Base-by-base conservation (phyloP, 495 filamentous ascomycete species). In the Sphaerosporella brunnea region DNA sequence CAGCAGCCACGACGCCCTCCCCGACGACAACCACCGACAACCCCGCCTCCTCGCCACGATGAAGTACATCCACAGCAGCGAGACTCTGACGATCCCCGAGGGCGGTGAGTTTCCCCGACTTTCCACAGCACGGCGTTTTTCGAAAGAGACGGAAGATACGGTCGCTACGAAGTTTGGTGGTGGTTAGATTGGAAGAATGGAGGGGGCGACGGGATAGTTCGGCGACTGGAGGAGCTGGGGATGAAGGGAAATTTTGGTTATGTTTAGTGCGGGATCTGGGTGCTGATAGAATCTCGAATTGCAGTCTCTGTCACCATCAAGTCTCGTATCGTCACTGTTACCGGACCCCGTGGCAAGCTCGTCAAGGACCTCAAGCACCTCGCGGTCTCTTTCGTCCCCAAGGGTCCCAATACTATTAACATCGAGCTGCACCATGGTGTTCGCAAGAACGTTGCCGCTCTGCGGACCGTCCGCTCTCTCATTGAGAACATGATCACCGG, bases 401-500 rank as follows among this genome's bases (percentile, higher is more conserved):
- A 82, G 60, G 71, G 75, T 69, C 74, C 78, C 69, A 71, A 80
- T 68, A 63, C 82, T 50, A 87, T 97, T 76, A 77, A 78, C 56
- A 93, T 97, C 67, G 85, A 93, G 68, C 74, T 97, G 63, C 92
- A 96, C 75, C 90, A 97, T 69, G 90, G 90, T 66, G 72, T 74
- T 61, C 86, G 90, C 67, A 97, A 97, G 77, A 86, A 84, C 65
- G 80, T 97, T 62, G 90, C 90, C 66, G 83, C 90, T 51, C 84
- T 97, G 64, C 88, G 90, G 61, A 97, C 90, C 60, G 90, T 97
- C 77, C 82, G 82, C 60, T 85, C 86, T 48, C 61, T 96, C 67
- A 93, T 97, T 74, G 82, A 90, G 76, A 97, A 97, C 79, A 60
- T 97, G 67, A 82, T 96, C 69, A 80, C 84, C 64, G 90, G 90